Conservation (phyloP, 2,329 filamentous ascomycete genomes). For the Aspergillus unguis region DNA sequence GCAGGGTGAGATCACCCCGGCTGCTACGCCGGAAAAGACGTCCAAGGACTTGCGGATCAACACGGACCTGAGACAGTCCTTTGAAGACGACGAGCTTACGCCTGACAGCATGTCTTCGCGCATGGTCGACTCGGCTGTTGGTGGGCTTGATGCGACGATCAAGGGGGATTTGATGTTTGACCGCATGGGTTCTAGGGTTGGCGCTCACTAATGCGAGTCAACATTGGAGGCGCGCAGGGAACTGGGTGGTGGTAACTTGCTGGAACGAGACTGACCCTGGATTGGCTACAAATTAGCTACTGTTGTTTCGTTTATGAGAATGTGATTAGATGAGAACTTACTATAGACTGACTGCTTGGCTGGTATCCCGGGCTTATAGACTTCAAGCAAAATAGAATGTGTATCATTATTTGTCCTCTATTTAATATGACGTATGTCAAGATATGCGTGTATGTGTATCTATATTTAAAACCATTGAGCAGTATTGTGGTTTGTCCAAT, state of each 20-base stretch:
- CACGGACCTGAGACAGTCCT: constrained; percentile 36
- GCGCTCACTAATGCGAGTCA: constrained; percentile 18
- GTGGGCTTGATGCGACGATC: constrained; percentile 40
- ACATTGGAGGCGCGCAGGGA: background rate
- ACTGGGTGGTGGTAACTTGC: background rate
- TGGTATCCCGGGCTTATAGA: background rate
- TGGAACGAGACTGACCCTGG: constrained; percentile 1
- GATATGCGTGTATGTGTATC: background rate
- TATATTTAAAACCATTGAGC: background rate
- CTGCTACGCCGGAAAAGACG: constrained; percentile 28
- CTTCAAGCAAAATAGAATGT: background rate
- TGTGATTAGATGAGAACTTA: constrained; percentile 2
- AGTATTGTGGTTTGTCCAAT: no score
- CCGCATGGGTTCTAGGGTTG: constrained; percentile 42
- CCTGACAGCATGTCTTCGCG: constrained; percentile 50
- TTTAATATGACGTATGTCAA: background rate
- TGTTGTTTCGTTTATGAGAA: background rate
- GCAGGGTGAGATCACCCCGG: constrained; percentile 26
- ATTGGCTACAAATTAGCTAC: background rate
- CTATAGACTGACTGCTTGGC: constrained; percentile 12
- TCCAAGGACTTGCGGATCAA: constrained; percentile 46
- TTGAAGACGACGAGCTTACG: constrained; percentile 45
- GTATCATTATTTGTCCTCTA: no score
- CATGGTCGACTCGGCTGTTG: constrained; percentile 45
- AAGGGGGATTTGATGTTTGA: constrained; percentile 43